Percentiles rank a stretch among this genome's conserved stretches.
These are phyloP conservation scores for Annona squamosa DNA, from an alignment of 164 flowering plant species.

Conservation along the genomic window DNA sequence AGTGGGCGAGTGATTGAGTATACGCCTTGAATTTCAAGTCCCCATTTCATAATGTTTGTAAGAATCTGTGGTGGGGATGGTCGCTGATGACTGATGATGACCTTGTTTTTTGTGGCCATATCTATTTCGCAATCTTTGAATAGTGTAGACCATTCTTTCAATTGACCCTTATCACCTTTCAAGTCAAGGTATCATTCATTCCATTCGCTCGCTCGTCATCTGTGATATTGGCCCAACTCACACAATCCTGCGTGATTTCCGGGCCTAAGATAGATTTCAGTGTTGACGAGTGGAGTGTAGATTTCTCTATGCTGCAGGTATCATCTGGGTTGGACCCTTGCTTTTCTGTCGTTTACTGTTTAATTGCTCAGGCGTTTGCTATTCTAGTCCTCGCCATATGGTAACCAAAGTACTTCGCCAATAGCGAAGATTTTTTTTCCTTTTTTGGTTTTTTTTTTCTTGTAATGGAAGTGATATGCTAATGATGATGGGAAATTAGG, in stretches of 20 bases:
- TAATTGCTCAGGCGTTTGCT: not conserved
- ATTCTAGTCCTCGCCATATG: not conserved
- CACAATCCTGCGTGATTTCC: not conserved
- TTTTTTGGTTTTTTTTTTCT: no score
- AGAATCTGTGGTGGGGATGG: not conserved
- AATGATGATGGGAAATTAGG: no score
- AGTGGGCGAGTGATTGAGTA: conserved; percentile 30
- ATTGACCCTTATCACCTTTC: not conserved
- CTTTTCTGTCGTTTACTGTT: not conserved
- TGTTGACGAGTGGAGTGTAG: not conserved
- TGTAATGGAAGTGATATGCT: no score
- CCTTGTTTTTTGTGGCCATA: not conserved
- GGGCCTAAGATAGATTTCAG: not conserved
- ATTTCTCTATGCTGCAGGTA: not conserved
- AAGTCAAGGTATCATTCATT: not conserved
- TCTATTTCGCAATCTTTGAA: not conserved
- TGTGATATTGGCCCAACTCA: not conserved
- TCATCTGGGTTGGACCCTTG: not conserved
- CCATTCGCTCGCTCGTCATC: not conserved
- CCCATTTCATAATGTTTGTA: not conserved
- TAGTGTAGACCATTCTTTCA: not conserved
- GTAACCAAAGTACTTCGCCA: no score
- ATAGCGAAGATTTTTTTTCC: no score
- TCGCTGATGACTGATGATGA: not conserved
- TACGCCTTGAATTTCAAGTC: conserved; percentile 16